Base-by-base conservation (phyloP, 2,329 filamentous ascomycete genomes). In the Scortechinia acanthostroma region DNA sequence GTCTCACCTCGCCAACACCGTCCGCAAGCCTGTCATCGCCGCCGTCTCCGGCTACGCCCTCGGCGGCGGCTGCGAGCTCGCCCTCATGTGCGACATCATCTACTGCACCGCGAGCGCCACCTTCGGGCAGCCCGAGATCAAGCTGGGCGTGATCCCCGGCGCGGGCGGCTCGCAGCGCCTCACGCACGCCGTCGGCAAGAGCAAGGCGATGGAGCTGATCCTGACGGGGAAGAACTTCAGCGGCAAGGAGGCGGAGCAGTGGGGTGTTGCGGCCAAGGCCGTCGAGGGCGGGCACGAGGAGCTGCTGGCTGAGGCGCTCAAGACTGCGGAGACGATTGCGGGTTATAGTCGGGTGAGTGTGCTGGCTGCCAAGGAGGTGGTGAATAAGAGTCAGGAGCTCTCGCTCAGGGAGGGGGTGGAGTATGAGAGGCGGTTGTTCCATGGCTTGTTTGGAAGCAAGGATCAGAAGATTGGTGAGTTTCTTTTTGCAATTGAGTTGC, bases 21-120 rank as follows among this genome's bases (percentile, higher is more conserved):
- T 67, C 49, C 56, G 57, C 22, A 74, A 74, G 52, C 72, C 71
- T 2, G 51, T 73, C 42, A 60, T 76, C 46, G 71, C 70, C 6
- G 70, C 69, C 17, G 70, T 75, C 19, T 64, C 70, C 50, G 71
- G 72, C 43, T 64, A 69, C 55, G 71, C 72, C 50, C 70, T 74
- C 52, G 61, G 70, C 61, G 15, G 4, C 44, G 6, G 37, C 6
- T 22, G 23, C 42, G 44, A 20, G 28, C 42, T 46, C 33, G 45
- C 44, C 15, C 4, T 22, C 21, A 45, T 61, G 61, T 63, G 61
- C 51, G 64, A 67, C 49, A 59, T 66, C 30, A 64, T 66, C 23
- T 58, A 55, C 37, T 50, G 55, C 4, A 48, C 55, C 2, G 46
- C 51, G 0, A 47, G 52, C 42, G 52, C 56, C 20, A 52, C 50